Percentiles rank a stretch among this genome's conserved stretches.
phyloP scores from a whole-genome alignment of 768 basidiomycete species.

The Russula lepida region DNA sequence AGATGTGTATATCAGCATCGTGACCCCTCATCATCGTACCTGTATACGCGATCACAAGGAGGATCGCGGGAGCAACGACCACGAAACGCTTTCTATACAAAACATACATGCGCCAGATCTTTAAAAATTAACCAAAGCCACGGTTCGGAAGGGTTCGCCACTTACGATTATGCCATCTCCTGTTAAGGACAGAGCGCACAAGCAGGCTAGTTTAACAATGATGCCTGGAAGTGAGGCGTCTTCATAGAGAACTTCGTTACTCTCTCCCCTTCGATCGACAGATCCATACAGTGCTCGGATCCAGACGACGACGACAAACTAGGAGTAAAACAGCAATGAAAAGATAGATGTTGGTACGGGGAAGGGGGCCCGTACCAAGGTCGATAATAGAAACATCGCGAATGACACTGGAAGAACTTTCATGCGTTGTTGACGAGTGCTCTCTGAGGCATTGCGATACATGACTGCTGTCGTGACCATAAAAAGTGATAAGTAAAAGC shows the following conservation, averaged over 20 bases:
- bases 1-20: no score
- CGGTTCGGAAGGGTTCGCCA: neutral
- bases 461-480: neutral
- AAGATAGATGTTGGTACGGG: neutral
- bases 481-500: neutral
- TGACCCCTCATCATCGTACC: neutral
- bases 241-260: neutral
- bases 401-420: neutral
- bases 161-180: neutral
- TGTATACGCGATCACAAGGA: neutral
- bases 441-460: neutral
- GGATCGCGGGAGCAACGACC: neutral
- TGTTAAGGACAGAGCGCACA: neutral
- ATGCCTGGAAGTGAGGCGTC: neutral
- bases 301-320: conserved; percentile 4
- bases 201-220: neutral
- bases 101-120: conserved; percentile 9
- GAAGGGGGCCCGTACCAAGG: neutral
- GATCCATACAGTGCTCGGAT: neutral
- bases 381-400: conserved; percentile 1
- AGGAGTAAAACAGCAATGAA: neutral
- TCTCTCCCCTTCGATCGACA: neutral
- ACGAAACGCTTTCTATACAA: neutral
- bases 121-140: neutral
- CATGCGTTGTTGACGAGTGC: neutral